Evolutionary conservation across 1,139 yeast species (phyloP).

Genomic region (Candida sp.): DNA sequence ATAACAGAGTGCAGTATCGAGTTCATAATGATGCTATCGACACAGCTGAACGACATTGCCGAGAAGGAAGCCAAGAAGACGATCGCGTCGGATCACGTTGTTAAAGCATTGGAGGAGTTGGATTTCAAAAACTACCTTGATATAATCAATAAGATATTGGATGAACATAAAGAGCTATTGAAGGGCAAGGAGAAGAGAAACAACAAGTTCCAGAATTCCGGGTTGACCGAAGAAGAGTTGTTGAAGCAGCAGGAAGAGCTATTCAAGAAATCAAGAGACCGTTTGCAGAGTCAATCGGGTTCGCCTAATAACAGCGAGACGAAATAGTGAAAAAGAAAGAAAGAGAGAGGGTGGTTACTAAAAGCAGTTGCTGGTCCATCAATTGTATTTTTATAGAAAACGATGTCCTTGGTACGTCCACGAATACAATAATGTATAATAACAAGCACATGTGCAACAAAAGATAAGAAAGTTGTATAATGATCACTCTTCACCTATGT

Average conservation of each 20-base stretch:
- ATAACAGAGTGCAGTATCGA: slow-evolving; percentile 96
- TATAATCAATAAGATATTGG: slow-evolving; percentile 78
- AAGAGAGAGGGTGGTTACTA: neutral
- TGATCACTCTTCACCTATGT: neutral
- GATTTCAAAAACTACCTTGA: slow-evolving; percentile 89
- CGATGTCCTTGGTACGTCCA: neutral
- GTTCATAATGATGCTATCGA: slow-evolving; percentile 91
- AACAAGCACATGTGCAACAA: neutral
- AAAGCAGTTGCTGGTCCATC: no score
- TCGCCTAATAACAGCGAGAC: slow-evolving; percentile 9
- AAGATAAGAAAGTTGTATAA: neutral
- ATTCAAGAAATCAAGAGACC: slow-evolving; percentile 86
- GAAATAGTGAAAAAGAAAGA: neutral
- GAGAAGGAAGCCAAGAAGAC: slow-evolving; percentile 97
- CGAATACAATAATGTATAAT: neutral
- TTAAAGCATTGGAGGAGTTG: slow-evolving; percentile 85
- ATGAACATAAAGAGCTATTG: slow-evolving; percentile 86
- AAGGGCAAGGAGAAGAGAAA: slow-evolving; percentile 92
- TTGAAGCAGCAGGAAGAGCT: slow-evolving; percentile 92
- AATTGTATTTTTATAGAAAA: neutral
- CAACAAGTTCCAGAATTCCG: slow-evolving; percentile 92
- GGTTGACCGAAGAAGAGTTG: slow-evolving; percentile 90
- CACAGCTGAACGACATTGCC: slow-evolving; percentile 95
- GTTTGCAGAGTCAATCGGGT: slow-evolving; percentile 50
- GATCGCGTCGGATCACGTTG: slow-evolving; percentile 95